Evolutionary conservation across 2,329 filamentous ascomycete species (phyloP), one percentile per base, ranked within the genome.

Genomic region (Cordyceps sp.): DNA sequence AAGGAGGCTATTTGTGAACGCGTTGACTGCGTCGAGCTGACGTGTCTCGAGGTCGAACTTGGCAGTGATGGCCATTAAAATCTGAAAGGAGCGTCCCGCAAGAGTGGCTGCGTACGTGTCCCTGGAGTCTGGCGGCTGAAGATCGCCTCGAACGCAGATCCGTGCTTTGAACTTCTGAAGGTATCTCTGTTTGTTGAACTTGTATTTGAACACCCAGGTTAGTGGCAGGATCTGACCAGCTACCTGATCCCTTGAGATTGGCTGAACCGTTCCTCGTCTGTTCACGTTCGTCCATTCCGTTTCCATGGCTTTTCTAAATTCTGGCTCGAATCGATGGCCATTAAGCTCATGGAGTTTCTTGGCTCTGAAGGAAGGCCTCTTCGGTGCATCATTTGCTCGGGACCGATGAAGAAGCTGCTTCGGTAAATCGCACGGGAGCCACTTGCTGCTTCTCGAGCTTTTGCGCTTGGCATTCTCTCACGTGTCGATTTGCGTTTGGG

Each of bases 1-100:
- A n/a, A n/a, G n/a, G n/a, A n/a, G n/a, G 16, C 17, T 32, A 10
- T 38, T 38, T 5, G 26, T 38, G 17, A 38, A 38, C n/a, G 32
- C 29, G 10, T 37, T 37, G 10, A 37, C 29, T 19, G 32, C 32
- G 17, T 37, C 30, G 8, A 34, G 30, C 26, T 37, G 33, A 21
- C 22, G 9, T n/a, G 30, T 19, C n/a, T 34, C 21, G 9, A 37
- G 32, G 26, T 37, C 14, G n/a, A 34, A 34, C 22, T 30, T 33
- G 17, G 29, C 22, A 28, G 21, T 30, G 10, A 36, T 29, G 14
- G 31, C 35, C 16, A 35, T 37, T 8, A 35, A 20, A 8, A 31
- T 17, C 10, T 30, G 17, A 17, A 37, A 37, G 17, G 23, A 27
- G 14, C 23, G 24, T 8, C 26, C 30, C 10, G 30, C 33, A 16